phyloP scores from a whole-genome alignment of 2,329 filamentous ascomycete species.

The Aulographum hederae region DNA sequence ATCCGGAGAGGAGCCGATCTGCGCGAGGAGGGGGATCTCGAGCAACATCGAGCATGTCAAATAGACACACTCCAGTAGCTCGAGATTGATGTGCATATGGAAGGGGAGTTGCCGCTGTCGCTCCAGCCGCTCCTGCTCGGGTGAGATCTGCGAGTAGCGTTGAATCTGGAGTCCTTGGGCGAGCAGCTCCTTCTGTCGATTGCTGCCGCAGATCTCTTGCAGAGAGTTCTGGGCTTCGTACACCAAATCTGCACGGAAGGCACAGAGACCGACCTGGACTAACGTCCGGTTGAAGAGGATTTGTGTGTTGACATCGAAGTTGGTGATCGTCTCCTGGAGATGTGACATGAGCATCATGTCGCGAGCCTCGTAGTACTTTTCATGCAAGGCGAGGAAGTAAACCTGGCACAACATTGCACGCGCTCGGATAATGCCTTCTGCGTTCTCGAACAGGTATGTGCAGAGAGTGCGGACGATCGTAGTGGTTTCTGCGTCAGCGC shows the following conservation, averaged over 20 bases:
- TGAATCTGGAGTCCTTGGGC: conserved; percentile 98
- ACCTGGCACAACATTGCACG: conserved; percentile 97
- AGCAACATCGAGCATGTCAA: conserved; percentile 98
- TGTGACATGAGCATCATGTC: conserved; percentile 99
- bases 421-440: conserved; percentile 88
- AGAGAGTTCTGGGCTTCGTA: conserved; percentile 97
- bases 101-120: conserved; percentile 95
- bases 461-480: conserved; percentile 72
- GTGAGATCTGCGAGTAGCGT: conserved; percentile 86
- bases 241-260: conserved; percentile 89
- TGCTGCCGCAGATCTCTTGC: conserved; percentile 94
- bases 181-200: conserved; percentile 91
- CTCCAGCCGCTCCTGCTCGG: conserved; percentile 93
- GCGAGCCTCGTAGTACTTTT: conserved; percentile 92
- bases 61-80: conserved; percentile 95
- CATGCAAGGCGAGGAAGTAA: conserved; percentile 93
- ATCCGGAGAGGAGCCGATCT: conserved; percentile 90
- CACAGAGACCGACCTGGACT: conserved; percentile 93
- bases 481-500: conserved; percentile 47
- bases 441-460: conserved; percentile 87
- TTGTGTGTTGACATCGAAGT: conserved; percentile 92
- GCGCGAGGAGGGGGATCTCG: conserved; percentile 90
- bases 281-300: conserved; percentile 97
- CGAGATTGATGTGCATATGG: conserved; percentile 99
- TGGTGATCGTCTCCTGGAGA: conserved; percentile 88